Percentiles rank a stretch among this genome's conserved stretches.
phyloP scores from a whole-genome alignment of 2,329 filamentous ascomycete genomes.

The Sordariomycetes sp. region DNA sequence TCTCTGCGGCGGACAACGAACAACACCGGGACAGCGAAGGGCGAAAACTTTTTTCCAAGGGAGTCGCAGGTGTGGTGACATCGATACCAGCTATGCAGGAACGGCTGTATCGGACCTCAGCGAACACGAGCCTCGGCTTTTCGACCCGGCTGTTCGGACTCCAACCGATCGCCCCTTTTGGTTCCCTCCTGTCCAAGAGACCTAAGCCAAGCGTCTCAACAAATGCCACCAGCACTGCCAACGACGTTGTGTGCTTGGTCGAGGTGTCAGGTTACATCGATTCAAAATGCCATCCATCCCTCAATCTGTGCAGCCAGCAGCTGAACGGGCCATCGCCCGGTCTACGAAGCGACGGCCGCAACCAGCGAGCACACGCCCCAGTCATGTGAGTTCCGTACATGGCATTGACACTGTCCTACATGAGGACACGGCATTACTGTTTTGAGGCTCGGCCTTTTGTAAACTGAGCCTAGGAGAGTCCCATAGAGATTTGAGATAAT shows the following conservation, averaged over 20 bases:
- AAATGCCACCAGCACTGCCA: not conserved
- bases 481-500: not conserved
- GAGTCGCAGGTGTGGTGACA: not conserved
- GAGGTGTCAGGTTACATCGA: not conserved
- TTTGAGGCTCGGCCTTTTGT: no score
- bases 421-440: no score
- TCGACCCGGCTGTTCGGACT: not conserved
- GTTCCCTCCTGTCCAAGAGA: not conserved
- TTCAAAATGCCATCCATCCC: not conserved
- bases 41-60: not conserved
- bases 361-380: no score
- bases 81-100: not conserved
- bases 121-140: not conserved
- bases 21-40: not conserved
- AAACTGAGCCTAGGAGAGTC: not conserved
- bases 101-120: not conserved
- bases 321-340: no score
- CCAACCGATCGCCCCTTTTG: not conserved
- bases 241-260: not conserved
- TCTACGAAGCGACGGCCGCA: no score
- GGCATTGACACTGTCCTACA: no score
- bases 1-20: not conserved
- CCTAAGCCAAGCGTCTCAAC: not conserved
- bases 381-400: no score
- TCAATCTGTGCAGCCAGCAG: not conserved